Percentiles rank a stretch among this genome's conserved stretches.
Conservation (phyloP, 2,329 filamentous ascomycete species). For the Pseudonectria buxi region DNA sequence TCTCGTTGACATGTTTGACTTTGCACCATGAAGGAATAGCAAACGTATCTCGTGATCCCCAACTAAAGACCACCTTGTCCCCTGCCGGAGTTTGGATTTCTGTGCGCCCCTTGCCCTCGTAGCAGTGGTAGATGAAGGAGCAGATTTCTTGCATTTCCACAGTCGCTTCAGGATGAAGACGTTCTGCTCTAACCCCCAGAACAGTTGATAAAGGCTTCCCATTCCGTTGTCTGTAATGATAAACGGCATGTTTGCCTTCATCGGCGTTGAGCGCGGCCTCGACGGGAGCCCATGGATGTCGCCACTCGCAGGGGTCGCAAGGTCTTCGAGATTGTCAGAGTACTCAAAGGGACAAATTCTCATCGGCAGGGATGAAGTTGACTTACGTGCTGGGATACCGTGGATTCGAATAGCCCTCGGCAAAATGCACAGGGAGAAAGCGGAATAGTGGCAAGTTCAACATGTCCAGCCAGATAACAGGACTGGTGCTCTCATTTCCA, state of each 20-base stretch:
- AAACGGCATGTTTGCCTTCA: slow-evolving; percentile 22
- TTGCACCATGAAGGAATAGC: slow-evolving; percentile 45
- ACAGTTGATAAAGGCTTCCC: slow-evolving; percentile 34
- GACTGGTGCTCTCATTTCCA: slow-evolving; percentile 47
- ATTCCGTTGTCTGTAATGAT: slow-evolving; percentile 29
- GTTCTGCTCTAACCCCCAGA: slow-evolving; percentile 42
- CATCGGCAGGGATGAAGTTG: fast-evolving
- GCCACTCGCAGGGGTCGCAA: slow-evolving; percentile 33
- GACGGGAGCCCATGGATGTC: slow-evolving; percentile 39
- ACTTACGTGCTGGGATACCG: slow-evolving; percentile 42
- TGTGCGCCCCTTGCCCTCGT: slow-evolving; percentile 38
- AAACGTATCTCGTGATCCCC: slow-evolving; percentile 46
- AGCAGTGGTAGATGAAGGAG: slow-evolving; percentile 47
- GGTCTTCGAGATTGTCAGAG: slow-evolving; percentile 6
- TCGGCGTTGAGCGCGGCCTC: slow-evolving; percentile 30
- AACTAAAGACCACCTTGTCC: slow-evolving; percentile 29
- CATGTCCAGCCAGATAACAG: slow-evolving; percentile 53
- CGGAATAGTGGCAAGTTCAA: slow-evolving; percentile 47
- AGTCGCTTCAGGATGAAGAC: slow-evolving; percentile 32
- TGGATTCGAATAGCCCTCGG: slow-evolving; percentile 40
- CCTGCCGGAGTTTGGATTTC: slow-evolving; percentile 28
- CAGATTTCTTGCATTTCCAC: slow-evolving; percentile 36
- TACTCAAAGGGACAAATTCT: fast-evolving
- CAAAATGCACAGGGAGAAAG: slow-evolving; percentile 47
- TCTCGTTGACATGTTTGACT: slow-evolving; percentile 38